These are phyloP conservation scores for Chlorella ohadii DNA, from an alignment of 139 green algal genomes.

Conservation along the genomic window DNA sequence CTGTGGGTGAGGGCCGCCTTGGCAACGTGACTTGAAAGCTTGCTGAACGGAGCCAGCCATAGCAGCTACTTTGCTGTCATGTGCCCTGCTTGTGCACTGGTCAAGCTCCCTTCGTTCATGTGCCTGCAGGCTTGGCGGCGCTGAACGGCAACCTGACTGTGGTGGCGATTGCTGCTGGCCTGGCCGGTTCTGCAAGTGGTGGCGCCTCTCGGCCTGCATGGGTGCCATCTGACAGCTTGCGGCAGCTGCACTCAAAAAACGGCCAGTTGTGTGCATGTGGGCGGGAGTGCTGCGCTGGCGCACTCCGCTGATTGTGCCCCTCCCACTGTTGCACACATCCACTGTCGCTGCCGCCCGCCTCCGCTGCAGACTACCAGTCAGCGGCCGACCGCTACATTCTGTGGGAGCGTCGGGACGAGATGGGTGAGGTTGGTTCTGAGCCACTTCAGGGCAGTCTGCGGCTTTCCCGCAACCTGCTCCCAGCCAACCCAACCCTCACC, in stretches of 20 bases:
- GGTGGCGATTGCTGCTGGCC: conserved; percentile 3
- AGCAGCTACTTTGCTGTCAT: no score
- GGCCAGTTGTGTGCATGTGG: no score
- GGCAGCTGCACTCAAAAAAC: not conserved
- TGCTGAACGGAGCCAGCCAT: no score
- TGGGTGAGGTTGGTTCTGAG: not conserved
- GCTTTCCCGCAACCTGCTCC: no score
- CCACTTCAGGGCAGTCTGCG: no score
- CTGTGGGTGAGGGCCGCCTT: not conserved
- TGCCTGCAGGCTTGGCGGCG: conserved; percentile 5
- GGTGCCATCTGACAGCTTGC: not conserved
- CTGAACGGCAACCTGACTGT: conserved; percentile 34
- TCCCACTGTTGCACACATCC: no score
- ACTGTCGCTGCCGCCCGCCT: no score
- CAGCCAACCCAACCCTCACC: no score
- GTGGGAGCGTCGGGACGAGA: conserved; percentile 32
- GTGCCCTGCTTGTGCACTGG: not conserved
- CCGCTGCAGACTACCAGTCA: conserved; percentile 27
- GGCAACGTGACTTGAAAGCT: not conserved
- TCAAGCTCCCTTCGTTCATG: not conserved
- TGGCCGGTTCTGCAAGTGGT: conserved; percentile 32
- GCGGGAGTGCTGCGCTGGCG: no score
- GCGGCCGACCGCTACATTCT: conserved; percentile 36
- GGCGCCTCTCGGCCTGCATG: no score
- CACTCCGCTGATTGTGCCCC: not conserved